Evolutionary conservation across 108 stramenopile genomes (phyloP), one percentile per base, ranked within the genome.

Genomic region (Chaetoceros muelleri): DNA sequence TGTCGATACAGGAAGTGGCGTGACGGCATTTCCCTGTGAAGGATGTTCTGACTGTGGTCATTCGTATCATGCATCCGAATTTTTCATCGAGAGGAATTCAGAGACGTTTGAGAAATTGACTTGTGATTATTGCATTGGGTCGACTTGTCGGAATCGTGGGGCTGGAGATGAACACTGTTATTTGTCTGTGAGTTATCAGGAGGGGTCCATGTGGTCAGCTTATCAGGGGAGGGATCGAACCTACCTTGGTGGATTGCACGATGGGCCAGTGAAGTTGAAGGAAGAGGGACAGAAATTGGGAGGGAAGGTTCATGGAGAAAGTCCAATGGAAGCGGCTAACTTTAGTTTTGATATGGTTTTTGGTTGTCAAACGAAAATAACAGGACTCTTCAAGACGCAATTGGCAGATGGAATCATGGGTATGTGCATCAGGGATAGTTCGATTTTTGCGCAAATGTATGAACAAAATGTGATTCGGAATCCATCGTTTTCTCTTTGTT

Each of bases 341-440:
- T 75, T 81, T 57, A 61, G 69, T 2, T 85, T 90, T 61, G 68
- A 59, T 3, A 58, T 98, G 47, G 58, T 62, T n/a, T 98, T 98
- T 79, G 97, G 95, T 7, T 98, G 97, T 67, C 95, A 95, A 64
- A 75, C 68, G 24, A 64, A 61, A 19, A 71, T 95, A 29, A 95
- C 94, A 0, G 95, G 95, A 2, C 72, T 98, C 25, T 98, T 98
- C 74, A 73, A 79, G 48, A 96, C 95, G 3, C 97, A 98, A 62
- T 70, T 95, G 20, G 97, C 93, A 24, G 93, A 96, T 63, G 97
- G 97, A 0, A 98, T 98, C 64, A 94, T 96, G 94, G 90, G 90
- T 3, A 85, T 91, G 84, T 83, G 76, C 49, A 72, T 75, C 50
- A 68, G 69, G 1, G 24, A 62, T 10, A 58, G 57, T 7, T 30